Evolutionary conservation across 2,329 filamentous ascomycete species (phyloP), one percentile per base, ranked within the genome.

Genomic region (Ceratocystiopsis sp.): DNA sequence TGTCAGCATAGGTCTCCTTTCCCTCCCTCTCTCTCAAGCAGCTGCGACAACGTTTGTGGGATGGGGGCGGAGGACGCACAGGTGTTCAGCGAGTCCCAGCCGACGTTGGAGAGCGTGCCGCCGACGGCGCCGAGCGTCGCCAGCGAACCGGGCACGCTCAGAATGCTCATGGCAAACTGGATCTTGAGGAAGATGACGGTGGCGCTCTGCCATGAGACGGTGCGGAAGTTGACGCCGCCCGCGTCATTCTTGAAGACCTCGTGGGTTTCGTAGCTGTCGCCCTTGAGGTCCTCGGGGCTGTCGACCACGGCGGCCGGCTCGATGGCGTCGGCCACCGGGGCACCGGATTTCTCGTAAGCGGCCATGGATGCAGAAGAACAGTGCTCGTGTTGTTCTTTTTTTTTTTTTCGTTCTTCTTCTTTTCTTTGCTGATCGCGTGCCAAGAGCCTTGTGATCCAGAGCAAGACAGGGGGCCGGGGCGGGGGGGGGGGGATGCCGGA

Each of bases 41-140:
- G 16, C 14, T 12, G 13, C 16, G 25, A 11, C 2, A 17, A 14
- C 16, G n/a, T n/a, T n/a, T n/a, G n/a, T 21, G 19, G 19, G n/a
- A n/a, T n/a, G 4, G n/a, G n/a, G 14, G 34, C 6, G 34, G 34
- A n/a, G 38, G 14, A 29, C 44, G 10, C 12, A 42, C 41, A 62
- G 0, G 33, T 34, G 8, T 34, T 34, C 13, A 34, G 33, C 3
- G 33, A 34, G 33, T 34, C 33, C 33, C 33, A 66, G 52, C 77
- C 78, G 2, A 91, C 75, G 53, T 73, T 78, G 67, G 89, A 91
- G 64, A 91, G 91, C 25, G 78, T 80, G 49, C 84, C 78, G 2
- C 84, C 83, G 51, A 89, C 83, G 50, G 80, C 80, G 60, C 84
- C 84, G 67, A 84, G 83, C 44, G 75, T 77, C 57, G 84, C 82